A percentile compares a stretch with the other conserved stretches of the same genome.
These are phyloP conservation scores for Nothopassalora personata DNA, from an alignment of 2,329 filamentous ascomycete genomes.

Conservation along the genomic window DNA sequence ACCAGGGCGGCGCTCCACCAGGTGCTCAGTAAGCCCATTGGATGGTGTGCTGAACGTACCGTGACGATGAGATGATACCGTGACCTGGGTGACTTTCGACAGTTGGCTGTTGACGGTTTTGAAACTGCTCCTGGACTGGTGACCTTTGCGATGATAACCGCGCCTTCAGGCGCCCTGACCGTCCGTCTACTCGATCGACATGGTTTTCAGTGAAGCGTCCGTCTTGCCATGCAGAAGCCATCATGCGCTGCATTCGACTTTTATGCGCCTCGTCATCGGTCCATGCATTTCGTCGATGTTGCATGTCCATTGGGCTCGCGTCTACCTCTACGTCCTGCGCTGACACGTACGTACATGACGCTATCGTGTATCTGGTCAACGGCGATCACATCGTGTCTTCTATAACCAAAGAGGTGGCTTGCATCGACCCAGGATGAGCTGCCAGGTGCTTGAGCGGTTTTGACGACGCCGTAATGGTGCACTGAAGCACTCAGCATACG, in stretches of 20 bases:
- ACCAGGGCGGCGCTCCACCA: constrained; percentile 25
- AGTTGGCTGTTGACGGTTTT: constrained; percentile 2
- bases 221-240: neutral
- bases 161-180: constrained; percentile 1
- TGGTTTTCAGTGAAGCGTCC: neutral
- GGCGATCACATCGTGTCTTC: neutral
- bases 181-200: neutral
- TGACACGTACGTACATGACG: neutral
- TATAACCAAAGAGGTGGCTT: neutral
- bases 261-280: neutral
- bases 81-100: constrained; percentile 9
- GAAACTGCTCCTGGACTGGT: constrained; percentile 7
- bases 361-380: neutral
- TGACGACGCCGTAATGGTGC: neutral
- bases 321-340: constrained; percentile 1
- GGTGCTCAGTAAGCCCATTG: constrained; percentile 27
- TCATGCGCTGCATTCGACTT: constrained; percentile 1
- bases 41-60: constrained; percentile 19
- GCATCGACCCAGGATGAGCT: neutral
- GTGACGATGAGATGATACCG: constrained; percentile 21
- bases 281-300: neutral
- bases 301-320: neutral
- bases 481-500: neutral
- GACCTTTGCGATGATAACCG: constrained; percentile 10
- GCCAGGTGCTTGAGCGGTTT: neutral